A percentile compares a stretch with the other conserved stretches of the same genome.
Conservation (phyloP, 768 basidiomycete genomes). For the Leccinum rimulosum region DNA sequence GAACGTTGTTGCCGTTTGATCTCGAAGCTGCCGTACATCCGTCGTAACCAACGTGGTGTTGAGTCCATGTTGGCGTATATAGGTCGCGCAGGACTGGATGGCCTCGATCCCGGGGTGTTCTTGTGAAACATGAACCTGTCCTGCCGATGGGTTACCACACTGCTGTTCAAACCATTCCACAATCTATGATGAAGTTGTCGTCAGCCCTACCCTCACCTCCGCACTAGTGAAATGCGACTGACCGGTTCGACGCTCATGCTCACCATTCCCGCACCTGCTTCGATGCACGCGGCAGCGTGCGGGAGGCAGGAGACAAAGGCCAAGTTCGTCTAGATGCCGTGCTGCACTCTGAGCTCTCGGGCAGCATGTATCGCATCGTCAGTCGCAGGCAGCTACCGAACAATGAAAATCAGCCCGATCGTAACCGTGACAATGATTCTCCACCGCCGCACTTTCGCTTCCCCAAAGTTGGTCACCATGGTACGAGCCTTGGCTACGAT, state of each 20-base stretch:
- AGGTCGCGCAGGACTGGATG: conserved; percentile 45
- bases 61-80: conserved; percentile 40
- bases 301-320: conserved; percentile 49
- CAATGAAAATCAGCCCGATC: neutral
- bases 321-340: conserved; percentile 50
- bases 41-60: conserved; percentile 41
- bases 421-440: conserved; percentile 46
- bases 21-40: conserved; percentile 34
- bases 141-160: neutral
- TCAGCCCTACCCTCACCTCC: neutral
- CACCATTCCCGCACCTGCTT: conserved; percentile 46
- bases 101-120: conserved; percentile 45
- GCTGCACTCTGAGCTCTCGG: conserved; percentile 33
- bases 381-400: conserved; percentile 54
- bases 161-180: conserved; percentile 42
- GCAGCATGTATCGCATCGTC: conserved; percentile 51
- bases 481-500: conserved; percentile 45
- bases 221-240: conserved; percentile 18
- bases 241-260: conserved; percentile 52
- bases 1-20: too few species aligned
- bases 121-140: neutral
- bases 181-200: conserved; percentile 30
- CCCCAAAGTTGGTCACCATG: conserved; percentile 40
- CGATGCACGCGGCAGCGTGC: conserved; percentile 56
- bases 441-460: conserved; percentile 37